These are phyloP conservation scores for Aspergillus udagawae DNA, from an alignment of 2,329 filamentous ascomycete genomes.

Conservation along the genomic window DNA sequence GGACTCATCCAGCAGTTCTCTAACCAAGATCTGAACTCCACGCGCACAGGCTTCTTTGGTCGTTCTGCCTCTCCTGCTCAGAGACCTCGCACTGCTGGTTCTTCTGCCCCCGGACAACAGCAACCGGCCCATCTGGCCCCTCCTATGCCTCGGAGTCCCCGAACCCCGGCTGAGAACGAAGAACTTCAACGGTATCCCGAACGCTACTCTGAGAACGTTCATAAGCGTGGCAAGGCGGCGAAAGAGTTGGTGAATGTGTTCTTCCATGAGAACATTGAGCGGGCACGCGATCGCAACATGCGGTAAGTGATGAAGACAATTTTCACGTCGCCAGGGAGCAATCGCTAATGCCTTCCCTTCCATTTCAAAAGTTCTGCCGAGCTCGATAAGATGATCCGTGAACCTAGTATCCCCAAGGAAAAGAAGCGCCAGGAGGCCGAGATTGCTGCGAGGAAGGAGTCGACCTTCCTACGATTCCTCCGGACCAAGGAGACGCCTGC, in stretches of 20 bases:
- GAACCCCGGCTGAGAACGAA: conserved; percentile 56
- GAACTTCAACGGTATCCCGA: conserved; percentile 78
- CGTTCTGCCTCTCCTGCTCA: conserved; percentile 66
- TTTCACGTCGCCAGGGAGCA: no score
- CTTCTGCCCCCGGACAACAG: conserved; percentile 49
- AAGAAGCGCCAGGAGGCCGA: conserved; percentile 82
- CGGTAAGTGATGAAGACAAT: conserved; percentile 56
- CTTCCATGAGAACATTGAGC: conserved; percentile 98
- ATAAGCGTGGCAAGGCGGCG: conserved; percentile 65
- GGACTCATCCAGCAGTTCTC: conserved; percentile 94
- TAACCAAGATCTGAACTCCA: conserved; percentile 83
- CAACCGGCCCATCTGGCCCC: conserved; percentile 67
- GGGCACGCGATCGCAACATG: conserved; percentile 90
- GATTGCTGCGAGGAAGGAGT: conserved; percentile 80
- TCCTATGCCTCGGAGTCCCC: conserved; percentile 58
- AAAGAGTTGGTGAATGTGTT: conserved; percentile 69
- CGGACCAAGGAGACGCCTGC: conserved; percentile 88
- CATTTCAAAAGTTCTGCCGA: conserved; percentile 69
- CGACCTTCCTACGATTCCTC: conserved; percentile 88
- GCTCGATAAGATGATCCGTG: conserved; percentile 78
- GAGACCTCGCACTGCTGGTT: conserved; percentile 77
- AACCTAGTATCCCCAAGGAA: conserved; percentile 68
- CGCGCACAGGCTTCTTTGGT: conserved; percentile 66
- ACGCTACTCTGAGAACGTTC: conserved; percentile 81
- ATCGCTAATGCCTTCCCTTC: background rate